A percentile compares a stretch with the other conserved stretches of the same genome.
These are phyloP conservation scores for Boletus subcaerulescens DNA, from an alignment of 768 basidiomycete species.

Conservation along the genomic window DNA sequence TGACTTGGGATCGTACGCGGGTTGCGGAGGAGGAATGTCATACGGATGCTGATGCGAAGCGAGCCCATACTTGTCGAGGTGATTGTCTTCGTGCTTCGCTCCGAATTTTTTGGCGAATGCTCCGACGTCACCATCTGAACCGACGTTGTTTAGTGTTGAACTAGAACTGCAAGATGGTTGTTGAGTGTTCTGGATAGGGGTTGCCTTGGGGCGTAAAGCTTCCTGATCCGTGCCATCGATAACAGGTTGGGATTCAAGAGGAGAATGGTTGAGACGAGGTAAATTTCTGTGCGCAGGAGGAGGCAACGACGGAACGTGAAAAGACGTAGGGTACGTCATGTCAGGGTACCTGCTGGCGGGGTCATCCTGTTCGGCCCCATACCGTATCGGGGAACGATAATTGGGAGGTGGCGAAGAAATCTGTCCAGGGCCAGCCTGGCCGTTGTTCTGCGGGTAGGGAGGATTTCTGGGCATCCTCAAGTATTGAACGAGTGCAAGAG, in stretches of 20 bases:
- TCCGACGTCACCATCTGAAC: conserved; percentile 19
- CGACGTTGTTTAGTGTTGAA: conserved; percentile 34
- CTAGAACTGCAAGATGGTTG: conserved; percentile 38
- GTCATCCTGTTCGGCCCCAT: background rate
- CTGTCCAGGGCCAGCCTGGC: conserved; percentile 24
- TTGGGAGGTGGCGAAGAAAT: background rate
- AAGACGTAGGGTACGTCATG: conserved; percentile 2
- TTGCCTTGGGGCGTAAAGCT: conserved; percentile 10
- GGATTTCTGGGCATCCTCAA: conserved; percentile 19
- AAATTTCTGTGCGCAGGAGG: background rate
- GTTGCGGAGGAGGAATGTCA: conserved; percentile 53
- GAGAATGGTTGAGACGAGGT: background rate
- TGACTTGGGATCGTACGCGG: conserved; percentile 34
- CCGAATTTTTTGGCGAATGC: conserved; percentile 14
- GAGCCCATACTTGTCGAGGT: conserved; percentile 42
- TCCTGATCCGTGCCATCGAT: conserved; percentile 2
- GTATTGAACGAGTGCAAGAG: conserved; percentile 9
- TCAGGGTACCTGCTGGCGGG: conserved; percentile 7
- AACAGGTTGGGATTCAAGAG: background rate
- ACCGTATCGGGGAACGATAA: background rate
- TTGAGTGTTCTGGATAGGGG: conserved; percentile 17
- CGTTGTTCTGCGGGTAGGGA: conserved; percentile 1
- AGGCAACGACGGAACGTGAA: conserved; percentile 10
- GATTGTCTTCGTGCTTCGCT: conserved; percentile 14
- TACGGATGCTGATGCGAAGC: conserved; percentile 61